Evolutionary conservation across 2,329 filamentous ascomycete genomes (phyloP).

Genomic region (Colletotrichum musae): DNA sequence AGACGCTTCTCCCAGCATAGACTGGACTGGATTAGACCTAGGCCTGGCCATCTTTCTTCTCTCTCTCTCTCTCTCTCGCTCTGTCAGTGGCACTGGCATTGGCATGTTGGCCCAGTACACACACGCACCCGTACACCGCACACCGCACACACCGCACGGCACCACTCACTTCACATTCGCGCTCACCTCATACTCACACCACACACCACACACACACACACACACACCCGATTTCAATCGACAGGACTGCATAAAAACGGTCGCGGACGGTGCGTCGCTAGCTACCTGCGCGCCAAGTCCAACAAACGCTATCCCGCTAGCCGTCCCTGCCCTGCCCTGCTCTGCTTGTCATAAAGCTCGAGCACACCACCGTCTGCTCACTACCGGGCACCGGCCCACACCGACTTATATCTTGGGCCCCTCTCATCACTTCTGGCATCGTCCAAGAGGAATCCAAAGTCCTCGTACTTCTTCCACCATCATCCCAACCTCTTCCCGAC

Average conservation of each 20-base stretch:
- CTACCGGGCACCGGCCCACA: conserved; percentile 23
- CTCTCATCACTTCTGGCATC: conserved; percentile 24
- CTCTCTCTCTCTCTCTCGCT: too few relatives aligned
- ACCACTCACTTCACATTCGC: neutral
- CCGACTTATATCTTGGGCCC: conserved; percentile 40
- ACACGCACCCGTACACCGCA: neutral
- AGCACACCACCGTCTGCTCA: conserved; percentile 31
- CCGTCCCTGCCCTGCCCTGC: conserved; percentile 9
- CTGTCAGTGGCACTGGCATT: neutral
- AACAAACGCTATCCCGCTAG: conserved; percentile 31
- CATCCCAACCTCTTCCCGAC: neutral
- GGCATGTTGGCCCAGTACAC: neutral
- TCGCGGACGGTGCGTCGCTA: conserved; percentile 40
- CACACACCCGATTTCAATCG: neutral
- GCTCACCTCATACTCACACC: neutral
- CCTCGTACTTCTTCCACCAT: neutral
- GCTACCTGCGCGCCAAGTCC: conserved; percentile 35
- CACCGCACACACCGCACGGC: neutral
- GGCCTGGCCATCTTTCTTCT: too few relatives aligned
- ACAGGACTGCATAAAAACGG: conserved; percentile 34
- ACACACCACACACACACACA: neutral
- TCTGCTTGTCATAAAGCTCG: conserved; percentile 41
- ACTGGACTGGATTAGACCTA: neutral
- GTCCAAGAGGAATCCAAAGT: conserved; percentile 18
- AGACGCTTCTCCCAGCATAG: conserved; percentile 6